Base-by-base conservation (phyloP, 2,329 filamentous ascomycete genomes). In the Xenosphaeropsis pyriputrescens region DNA sequence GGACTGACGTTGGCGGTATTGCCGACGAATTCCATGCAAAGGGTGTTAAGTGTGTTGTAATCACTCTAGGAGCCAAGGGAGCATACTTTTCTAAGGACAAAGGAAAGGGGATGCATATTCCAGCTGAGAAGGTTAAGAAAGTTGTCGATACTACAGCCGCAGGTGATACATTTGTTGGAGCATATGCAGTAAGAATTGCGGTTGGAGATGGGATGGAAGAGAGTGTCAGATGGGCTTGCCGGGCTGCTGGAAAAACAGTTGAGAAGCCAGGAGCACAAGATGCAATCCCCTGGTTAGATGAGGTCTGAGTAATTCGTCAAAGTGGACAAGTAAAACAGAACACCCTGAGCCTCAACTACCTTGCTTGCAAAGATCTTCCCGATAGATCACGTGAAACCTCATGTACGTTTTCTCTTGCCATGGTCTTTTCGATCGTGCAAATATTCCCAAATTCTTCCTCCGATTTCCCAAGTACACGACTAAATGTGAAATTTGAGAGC, bases 111-210 rank as follows among this genome's bases (percentile, higher is more conserved):
- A 51, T 75, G 45, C 53, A 65, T 18, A 58, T 86, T 2, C 61
- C 65, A 4, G 85, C 83, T 0, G 67, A 72, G 43, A 79, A 81
- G 57, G 79, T 85, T 14, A 61, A 56, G 4, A 60, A 70, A 40
- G 89, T 96, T 2, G 75, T 95, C 4, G 89, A 96, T 57, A 96
- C 89, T 1, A 96, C 89, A 6, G 89, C 82, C 2, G 91, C 91
- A 5, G 89, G 89, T 0, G 89, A 96, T 57, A 95, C 89, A 0
- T 95, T 95, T 60, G 84, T 93, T 5, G 89, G 91, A 2, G 81
- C 75, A 16, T 93, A 94, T 56, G 82, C 85, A 2, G 72, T 91
- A 18, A 72, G 76, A 40, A 70, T 80, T 19, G 83, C 84, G 30
- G 42, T 29, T 13, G 32, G 32, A 2, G 56, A 59, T 41, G 58